A percentile compares a stretch with the other conserved stretches of the same genome.
Evolutionary conservation across 2,329 filamentous ascomycete genomes (phyloP).

Genomic region (Fusarium avenaceum): DNA sequence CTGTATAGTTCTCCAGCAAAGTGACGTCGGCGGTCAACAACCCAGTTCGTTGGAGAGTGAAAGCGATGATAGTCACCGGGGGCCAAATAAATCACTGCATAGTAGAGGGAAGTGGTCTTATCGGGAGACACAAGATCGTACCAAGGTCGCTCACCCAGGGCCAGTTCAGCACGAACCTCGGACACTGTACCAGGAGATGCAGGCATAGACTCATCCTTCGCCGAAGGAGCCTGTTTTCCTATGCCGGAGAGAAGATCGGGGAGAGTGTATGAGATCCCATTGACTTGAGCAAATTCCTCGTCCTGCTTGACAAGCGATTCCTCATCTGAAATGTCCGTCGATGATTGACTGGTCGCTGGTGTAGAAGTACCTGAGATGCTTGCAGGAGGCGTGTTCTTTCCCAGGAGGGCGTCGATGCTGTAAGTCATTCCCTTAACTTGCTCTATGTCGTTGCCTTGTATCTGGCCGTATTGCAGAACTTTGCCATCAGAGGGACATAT

Average conservation of each 20-base stretch:
- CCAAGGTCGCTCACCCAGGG: slow-evolving; percentile 78
- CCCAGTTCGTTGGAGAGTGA: slow-evolving; percentile 95
- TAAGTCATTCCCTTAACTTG: slow-evolving; percentile 99
- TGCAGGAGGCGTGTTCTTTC: slow-evolving; percentile 70
- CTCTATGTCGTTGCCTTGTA: slow-evolving; percentile 94
- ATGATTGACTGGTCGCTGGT: slow-evolving; percentile 42
- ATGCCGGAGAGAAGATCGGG: slow-evolving; percentile 87
- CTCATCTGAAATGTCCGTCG: slow-evolving; percentile 59
- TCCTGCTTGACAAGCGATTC: slow-evolving; percentile 81
- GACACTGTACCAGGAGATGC: slow-evolving; percentile 78
- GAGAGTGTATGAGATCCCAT: slow-evolving; percentile 95
- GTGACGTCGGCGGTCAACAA: slow-evolving; percentile 93
- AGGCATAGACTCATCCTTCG: slow-evolving; percentile 80
- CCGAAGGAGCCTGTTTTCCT: slow-evolving; percentile 59
- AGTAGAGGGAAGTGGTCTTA: slow-evolving; percentile 83
- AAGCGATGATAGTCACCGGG: slow-evolving; percentile 99
- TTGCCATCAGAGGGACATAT: slow-evolving; percentile 92
- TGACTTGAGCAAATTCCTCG: slow-evolving; percentile 93
- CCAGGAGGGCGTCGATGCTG: slow-evolving; percentile 91
- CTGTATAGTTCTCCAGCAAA: slow-evolving; percentile 97
- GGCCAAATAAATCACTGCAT: slow-evolving; percentile 94
- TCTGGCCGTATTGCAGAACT: slow-evolving; percentile 90
- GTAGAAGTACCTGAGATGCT: slow-evolving; percentile 62
- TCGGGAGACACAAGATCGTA: slow-evolving; percentile 74
- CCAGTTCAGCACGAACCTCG: slow-evolving; percentile 87